Base-by-base conservation (phyloP, 768 basidiomycete genomes). In the Tricholoma hemisulphureum region DNA sequence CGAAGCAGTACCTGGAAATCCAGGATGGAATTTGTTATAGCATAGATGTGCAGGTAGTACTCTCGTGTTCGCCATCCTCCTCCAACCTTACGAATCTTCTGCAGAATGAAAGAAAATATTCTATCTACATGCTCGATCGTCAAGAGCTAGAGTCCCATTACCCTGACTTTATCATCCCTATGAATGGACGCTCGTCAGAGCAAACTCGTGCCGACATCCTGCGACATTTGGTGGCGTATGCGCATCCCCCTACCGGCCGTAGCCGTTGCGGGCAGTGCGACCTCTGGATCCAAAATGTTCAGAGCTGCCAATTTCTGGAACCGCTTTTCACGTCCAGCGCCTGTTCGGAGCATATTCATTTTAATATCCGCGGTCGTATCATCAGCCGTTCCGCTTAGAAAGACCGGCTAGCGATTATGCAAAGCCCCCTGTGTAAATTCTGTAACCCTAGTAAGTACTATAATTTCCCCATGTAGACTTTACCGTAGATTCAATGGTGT, bases 281-380 rank as follows among this genome's bases (percentile, higher is more conserved):
- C 28, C 46, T 49, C 16, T 49, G 46, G 46, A 16, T 29, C 46
- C n/a, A 8, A 9, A 49, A 49, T n/a, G 46, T 49, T n/a, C n/a
- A 18, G 46, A 49, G 46, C 46, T 49, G 46, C 29, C 46, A 49
- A 28, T 49, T 49, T 49, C 46, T 49, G 16, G 46, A 49, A n/a
- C 46, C 46, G 3, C 46, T 49, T 49, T 49, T 49, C 26, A 49
- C 24, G 16, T 28, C 26, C 7, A 24, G 46, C n/a, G 28, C 46
- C 29, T 29, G 26, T 28, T 49, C 26, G n/a, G 46, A 49, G 28
- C 46, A 49, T n/a, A 49, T 49, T 49, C 46, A 49, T n/a, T 49
- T 49, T 28, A 49, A 49, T 49, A 49, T 49, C 46, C 46, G 46
- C 46, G 46, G 46, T 18, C 46, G 26, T 29, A 28, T 28, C 13